phyloP scores from a whole-genome alignment of 768 basidiomycete genomes.

The Rhodotorula babjevae region DNA sequence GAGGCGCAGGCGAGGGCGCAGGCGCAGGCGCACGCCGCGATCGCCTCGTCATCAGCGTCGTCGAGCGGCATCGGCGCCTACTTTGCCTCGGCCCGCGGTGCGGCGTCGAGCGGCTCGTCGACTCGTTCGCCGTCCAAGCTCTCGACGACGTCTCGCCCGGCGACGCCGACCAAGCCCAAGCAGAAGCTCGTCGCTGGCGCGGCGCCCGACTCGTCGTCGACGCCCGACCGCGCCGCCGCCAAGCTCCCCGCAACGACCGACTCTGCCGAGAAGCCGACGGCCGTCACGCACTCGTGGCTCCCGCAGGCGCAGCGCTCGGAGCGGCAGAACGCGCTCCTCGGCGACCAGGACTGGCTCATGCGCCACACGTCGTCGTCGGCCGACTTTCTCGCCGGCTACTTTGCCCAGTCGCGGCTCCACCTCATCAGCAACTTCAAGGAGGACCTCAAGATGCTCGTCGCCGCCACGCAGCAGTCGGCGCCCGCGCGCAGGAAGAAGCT shows the following conservation, averaged over 20 bases:
- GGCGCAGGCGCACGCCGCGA: no score
- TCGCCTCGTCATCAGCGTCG: neutral
- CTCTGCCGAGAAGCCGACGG: conserved; percentile 8
- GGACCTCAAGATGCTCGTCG: conserved; percentile 73
- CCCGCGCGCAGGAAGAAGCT: conserved; percentile 48
- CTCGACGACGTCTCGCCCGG: neutral
- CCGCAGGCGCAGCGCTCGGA: conserved; percentile 55
- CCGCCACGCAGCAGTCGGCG: conserved; percentile 65
- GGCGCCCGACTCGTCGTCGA: neutral
- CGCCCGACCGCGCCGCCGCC: neutral
- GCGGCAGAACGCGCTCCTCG: conserved; percentile 71
- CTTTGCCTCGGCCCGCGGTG: conserved; percentile 10
- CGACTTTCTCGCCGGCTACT: conserved; percentile 79
- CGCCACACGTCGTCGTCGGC: conserved; percentile 74
- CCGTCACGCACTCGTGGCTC: conserved; percentile 22
- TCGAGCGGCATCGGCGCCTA: neutral
- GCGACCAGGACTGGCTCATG: conserved; percentile 75
- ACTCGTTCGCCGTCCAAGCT: no score
- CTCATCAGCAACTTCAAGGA: conserved; percentile 88
- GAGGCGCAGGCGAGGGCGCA: neutral
- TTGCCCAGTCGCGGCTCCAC: conserved; percentile 79
- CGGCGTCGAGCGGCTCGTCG: neutral
- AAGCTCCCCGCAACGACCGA: conserved; percentile 29
- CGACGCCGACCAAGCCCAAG: neutral
- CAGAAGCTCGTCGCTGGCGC: neutral